These are phyloP conservation scores for Ceratobasidium sp. DNA, from an alignment of 1,284 basidiomycete species.

Conservation along the genomic window DNA sequence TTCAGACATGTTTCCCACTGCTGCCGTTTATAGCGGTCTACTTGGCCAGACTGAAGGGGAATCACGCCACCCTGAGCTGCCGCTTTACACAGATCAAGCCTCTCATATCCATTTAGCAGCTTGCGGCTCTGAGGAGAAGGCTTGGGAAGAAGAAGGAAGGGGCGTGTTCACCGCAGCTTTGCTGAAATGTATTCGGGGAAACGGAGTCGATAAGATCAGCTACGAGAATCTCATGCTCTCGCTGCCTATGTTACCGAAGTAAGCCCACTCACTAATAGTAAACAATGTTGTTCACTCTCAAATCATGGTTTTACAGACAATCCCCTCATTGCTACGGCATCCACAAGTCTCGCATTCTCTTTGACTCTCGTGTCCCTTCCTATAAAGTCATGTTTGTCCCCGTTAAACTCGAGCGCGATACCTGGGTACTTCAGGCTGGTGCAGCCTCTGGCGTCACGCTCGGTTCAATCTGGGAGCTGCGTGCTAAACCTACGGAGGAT, in stretches of 20 bases:
- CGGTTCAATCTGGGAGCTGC: slow-evolving; percentile 65
- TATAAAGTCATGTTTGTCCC: slow-evolving; percentile 63
- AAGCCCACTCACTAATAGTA: slow-evolving; percentile 41
- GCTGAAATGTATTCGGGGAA: slow-evolving; percentile 62
- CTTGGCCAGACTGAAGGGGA: no score
- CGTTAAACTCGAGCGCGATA: slow-evolving; percentile 56
- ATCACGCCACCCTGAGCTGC: not conserved
- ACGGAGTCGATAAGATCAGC: slow-evolving; percentile 67
- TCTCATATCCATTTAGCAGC: slow-evolving; percentile 38
- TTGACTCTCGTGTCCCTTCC: slow-evolving; percentile 68
- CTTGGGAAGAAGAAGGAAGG: slow-evolving; percentile 52
- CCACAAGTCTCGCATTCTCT: slow-evolving; percentile 65
- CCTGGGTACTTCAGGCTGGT: slow-evolving; percentile 66
- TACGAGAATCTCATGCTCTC: slow-evolving; percentile 64
- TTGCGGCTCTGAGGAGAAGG: slow-evolving; percentile 29
- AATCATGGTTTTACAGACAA: slow-evolving; percentile 56
- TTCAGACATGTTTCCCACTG: slow-evolving; percentile 2
- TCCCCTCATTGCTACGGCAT: slow-evolving; percentile 66
- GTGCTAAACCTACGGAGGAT: slow-evolving; percentile 71
- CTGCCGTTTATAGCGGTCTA: not conserved
- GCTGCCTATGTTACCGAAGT: slow-evolving; percentile 48
- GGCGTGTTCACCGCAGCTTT: slow-evolving; percentile 71
- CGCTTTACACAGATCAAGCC: slow-evolving; percentile 26
- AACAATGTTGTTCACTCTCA: not conserved
- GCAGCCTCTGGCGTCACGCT: slow-evolving; percentile 70